A percentile compares a stretch with the other conserved stretches of the same genome.
These are phyloP conservation scores for Clarkia xantiana DNA, from an alignment of 345 rosid species.

Conservation along the genomic window DNA sequence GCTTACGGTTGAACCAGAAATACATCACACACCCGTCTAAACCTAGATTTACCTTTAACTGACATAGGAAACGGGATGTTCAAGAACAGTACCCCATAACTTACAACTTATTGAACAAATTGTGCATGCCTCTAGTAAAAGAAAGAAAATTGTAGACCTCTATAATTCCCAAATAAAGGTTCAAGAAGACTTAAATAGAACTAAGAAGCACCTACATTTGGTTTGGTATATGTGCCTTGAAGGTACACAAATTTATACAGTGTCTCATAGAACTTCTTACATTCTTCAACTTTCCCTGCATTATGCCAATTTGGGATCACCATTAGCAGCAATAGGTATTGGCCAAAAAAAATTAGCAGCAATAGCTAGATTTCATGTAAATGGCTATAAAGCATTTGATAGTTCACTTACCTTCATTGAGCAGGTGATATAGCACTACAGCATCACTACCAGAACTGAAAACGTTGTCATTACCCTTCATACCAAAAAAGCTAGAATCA, in stretches of 20 bases:
- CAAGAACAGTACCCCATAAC: too few species aligned
- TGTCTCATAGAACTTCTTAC: conserved; percentile 42
- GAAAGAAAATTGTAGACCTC: too few species aligned
- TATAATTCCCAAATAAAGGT: neutral
- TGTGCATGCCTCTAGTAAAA: too few species aligned
- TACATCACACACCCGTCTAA: too few species aligned
- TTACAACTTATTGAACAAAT: too few species aligned
- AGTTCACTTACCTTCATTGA: conserved; percentile 39
- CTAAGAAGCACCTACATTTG: conserved; percentile 46
- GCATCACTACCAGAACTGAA: conserved; percentile 84
- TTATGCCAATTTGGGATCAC: neutral
- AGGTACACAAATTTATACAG: conserved; percentile 71
- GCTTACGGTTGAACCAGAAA: too few species aligned
- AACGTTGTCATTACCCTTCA: conserved; percentile 77
- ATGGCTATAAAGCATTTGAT: neutral
- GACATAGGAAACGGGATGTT: too few species aligned
- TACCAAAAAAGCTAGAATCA: conserved; percentile 10
- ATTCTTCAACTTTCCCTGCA: conserved; percentile 61
- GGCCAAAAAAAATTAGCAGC: too few species aligned
- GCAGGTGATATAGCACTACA: conserved; percentile 35
- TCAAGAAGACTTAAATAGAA: conserved; percentile 1
- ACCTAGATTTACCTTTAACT: too few species aligned
- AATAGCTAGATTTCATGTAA: neutral
- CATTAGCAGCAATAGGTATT: neutral
- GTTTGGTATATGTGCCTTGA: conserved; percentile 80